These are phyloP conservation scores for Trichoderma afroharzianum DNA, from an alignment of 2,329 filamentous ascomycete species.

Conservation along the genomic window DNA sequence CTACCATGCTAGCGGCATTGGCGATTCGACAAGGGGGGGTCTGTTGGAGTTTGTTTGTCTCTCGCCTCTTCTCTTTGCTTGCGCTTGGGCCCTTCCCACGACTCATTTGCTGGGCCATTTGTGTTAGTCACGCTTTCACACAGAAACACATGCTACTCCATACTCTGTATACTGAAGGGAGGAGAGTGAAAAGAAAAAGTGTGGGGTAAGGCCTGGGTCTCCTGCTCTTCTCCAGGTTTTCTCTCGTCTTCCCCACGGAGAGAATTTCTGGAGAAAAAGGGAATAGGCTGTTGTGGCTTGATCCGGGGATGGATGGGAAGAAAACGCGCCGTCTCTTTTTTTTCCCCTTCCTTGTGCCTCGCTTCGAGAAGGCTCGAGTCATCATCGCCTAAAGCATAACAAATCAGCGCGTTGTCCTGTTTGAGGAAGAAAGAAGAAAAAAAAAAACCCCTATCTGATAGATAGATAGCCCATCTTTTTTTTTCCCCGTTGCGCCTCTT, in stretches of 20 bases:
- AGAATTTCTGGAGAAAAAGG: slow-evolving; percentile 9
- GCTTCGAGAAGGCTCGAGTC: not conserved
- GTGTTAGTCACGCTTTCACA: not conserved
- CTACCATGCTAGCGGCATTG: not conserved
- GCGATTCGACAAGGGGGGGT: not conserved
- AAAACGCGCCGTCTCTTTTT: not conserved
- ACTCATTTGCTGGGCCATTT: not conserved
- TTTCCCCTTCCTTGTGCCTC: not conserved
- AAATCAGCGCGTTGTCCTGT: not conserved
- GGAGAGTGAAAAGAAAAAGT: not conserved
- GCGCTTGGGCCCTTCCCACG: not conserved
- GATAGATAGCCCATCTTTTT: not conserved
- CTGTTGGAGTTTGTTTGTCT: not conserved
- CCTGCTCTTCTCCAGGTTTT: slow-evolving; percentile 9
- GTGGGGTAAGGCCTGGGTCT: not conserved
- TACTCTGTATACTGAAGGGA: not conserved
- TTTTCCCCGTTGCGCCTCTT: not conserved
- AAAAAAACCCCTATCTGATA: not conserved
- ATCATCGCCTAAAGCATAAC: not conserved
- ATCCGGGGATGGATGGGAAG: not conserved
- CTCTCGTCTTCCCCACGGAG: slow-evolving; percentile 4
- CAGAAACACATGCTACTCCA: not conserved
- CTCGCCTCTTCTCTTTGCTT: not conserved
- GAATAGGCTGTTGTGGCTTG: not conserved
- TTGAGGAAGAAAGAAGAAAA: not conserved